phyloP scores from a whole-genome alignment of 2,329 filamentous ascomycete species.

The Ascomycota sp. region DNA sequence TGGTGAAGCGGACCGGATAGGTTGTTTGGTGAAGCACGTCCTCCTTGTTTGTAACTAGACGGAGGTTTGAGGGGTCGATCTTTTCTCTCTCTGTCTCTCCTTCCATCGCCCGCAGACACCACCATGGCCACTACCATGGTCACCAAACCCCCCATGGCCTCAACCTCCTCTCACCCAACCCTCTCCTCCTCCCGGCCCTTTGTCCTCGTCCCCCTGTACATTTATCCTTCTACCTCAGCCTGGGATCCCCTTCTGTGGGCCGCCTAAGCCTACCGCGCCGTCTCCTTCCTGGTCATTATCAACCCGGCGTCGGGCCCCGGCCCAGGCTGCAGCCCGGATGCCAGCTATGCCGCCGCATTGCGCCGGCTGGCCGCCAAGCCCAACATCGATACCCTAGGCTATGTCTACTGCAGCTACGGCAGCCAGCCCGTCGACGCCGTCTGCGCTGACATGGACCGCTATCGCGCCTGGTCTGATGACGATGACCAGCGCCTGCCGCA shows the following conservation, averaged over 20 bases:
- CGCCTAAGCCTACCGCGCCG: slow-evolving; percentile 5
- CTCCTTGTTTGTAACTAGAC: no score
- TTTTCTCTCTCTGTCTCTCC: no score
- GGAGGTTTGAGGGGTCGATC: no score
- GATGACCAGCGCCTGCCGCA: slow-evolving; percentile 14
- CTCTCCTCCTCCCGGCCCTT: slow-evolving; percentile 4
- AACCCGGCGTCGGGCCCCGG: slow-evolving; percentile 13
- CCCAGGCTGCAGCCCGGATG: slow-evolving; percentile 7
- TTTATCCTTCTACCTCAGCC: slow-evolving; percentile 9
- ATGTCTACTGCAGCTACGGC: slow-evolving; percentile 12
- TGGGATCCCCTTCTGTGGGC: slow-evolving; percentile 11
- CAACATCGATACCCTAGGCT: slow-evolving; percentile 11
- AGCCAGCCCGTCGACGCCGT: slow-evolving; percentile 5
- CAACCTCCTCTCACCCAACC: no score
- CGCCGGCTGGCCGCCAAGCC: slow-evolving; percentile 4
- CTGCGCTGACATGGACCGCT: slow-evolving; percentile 19
- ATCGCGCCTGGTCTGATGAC: slow-evolving; percentile 18
- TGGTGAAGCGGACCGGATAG: no score
- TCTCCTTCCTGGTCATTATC: slow-evolving; percentile 11
- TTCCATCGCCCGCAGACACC: no score
- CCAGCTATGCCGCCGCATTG: slow-evolving; percentile 9
- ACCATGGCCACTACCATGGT: neutral
- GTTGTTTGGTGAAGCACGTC: no score
- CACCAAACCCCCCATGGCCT: neutral
- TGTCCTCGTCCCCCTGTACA: slow-evolving; percentile 13